These are phyloP conservation scores for Colletotrichum plurivorum DNA, from an alignment of 2,329 filamentous ascomycete species.

Conservation along the genomic window DNA sequence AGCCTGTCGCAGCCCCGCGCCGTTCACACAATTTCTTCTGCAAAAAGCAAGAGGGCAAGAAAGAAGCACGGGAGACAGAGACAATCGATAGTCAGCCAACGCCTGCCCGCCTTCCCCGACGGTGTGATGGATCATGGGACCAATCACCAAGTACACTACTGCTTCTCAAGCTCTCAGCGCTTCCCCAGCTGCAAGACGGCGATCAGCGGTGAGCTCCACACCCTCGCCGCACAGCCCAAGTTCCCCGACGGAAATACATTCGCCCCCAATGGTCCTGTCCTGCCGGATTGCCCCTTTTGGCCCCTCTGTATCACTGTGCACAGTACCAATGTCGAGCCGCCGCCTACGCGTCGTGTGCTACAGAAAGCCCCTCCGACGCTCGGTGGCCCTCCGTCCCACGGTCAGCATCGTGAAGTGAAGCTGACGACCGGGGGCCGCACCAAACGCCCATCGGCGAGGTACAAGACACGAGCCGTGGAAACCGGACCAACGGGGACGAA, in stretches of 20 bases:
- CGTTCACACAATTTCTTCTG: conserved; percentile 28
- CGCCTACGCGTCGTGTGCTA: background rate
- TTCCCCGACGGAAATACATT: conserved; percentile 17
- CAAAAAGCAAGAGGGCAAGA: background rate
- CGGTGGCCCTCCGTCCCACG: conserved; percentile 17
- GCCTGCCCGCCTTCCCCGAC: conserved; percentile 33
- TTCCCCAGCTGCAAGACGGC: conserved; percentile 22
- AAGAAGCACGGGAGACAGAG: conserved; percentile 11
- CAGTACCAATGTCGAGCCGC: background rate
- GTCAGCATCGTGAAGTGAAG: conserved; percentile 21
- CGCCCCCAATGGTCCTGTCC: conserved; percentile 8
- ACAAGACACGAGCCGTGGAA: conserved; percentile 17
- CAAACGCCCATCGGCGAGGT: conserved; percentile 8
- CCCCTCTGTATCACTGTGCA: background rate
- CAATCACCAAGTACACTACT: background rate
- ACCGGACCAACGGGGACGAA: conserved; percentile 31
- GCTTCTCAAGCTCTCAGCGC: background rate
- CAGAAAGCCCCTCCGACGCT: conserved; percentile 9
- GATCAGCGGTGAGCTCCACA: conserved; percentile 28
- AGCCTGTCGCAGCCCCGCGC: conserved; percentile 24
- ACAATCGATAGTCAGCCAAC: conserved; percentile 26
- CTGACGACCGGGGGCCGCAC: conserved; percentile 1
- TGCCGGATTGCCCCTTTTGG: conserved; percentile 19
- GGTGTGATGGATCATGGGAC: background rate
- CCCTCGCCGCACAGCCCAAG: background rate